Base-by-base conservation (phyloP, 306 rosid species). In the Hippophae rhamnoides region DNA sequence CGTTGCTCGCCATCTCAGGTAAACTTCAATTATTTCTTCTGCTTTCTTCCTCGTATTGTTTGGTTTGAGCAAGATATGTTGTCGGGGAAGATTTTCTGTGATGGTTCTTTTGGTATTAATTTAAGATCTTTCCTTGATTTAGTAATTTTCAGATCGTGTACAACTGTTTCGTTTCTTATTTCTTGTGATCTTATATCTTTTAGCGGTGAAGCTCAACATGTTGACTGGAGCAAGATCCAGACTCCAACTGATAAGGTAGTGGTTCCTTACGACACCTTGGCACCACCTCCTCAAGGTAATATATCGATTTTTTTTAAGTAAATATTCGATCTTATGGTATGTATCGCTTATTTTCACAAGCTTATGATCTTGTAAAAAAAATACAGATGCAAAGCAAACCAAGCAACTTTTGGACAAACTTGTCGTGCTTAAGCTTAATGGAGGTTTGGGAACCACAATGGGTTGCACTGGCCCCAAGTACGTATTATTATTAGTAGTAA, bases 221-320 rank as follows among this genome's bases (percentile, higher is more conserved):
- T 92, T 38, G 95, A 92, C n/a, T 92, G 98, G 98, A 83, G 95
- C 48, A 87, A 92, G 95, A 92, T 92, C 86, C 86, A 80, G 83
- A 85, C 98, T 41, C 96, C 98, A 44, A 92, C 98, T 27, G 98
- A 92, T 65, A 85, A 92, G 75, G 82, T 81, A n/a, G 98, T 92
- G 69, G 95, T 92, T 54, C 98, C 98, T 57, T 88, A 87, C 62
- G 96, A 83, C 12, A 68, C 56, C 78, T 67, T 92, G 85, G 86
- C 76, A 56, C 85, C 95, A 8, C 10, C 83, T 75, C 75, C 98
- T 13, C 76, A 66, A 7, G 93, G 98, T 92, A 70, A 54, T 12
- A 14, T n/a, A 11, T 50, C 31, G 9, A 45, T 23, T 18, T 43
- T 51, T 43, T 31, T 23, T 1, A 46, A 46, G 63, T 25, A 54